These are phyloP conservation scores for Pisolithus orientalis DNA, from an alignment of 768 basidiomycete genomes.

Conservation along the genomic window DNA sequence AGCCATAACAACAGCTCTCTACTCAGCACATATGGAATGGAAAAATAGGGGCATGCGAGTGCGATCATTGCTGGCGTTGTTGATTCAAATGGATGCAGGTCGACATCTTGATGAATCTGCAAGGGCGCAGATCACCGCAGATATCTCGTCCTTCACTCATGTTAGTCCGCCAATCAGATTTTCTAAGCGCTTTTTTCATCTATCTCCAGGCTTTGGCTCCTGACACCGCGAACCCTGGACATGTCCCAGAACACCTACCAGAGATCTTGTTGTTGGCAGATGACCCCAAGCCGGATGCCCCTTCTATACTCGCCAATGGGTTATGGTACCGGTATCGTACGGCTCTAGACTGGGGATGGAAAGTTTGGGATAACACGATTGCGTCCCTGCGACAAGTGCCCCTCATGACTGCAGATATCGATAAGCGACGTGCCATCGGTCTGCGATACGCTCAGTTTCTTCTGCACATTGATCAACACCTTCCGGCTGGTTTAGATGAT, in stretches of 20 bases:
- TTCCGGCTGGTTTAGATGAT: slow-evolving; percentile 65
- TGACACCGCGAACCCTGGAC: slow-evolving; percentile 25
- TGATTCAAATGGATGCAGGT: slow-evolving; percentile 61
- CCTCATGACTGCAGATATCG: slow-evolving; percentile 42
- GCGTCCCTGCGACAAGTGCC: slow-evolving; percentile 68
- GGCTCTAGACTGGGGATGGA: slow-evolving; percentile 70
- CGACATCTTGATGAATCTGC: slow-evolving; percentile 47
- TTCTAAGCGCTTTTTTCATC: not conserved
- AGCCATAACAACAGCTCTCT: slow-evolving; percentile 52
- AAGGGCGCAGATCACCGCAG: slow-evolving; percentile 54
- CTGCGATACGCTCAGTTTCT: slow-evolving; percentile 67
- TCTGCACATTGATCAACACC: slow-evolving; percentile 67
- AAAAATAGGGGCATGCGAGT: slow-evolving; percentile 61
- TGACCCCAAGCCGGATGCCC: slow-evolving; percentile 52
- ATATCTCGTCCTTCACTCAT: slow-evolving; percentile 55
- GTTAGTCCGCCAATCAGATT: slow-evolving; percentile 31
- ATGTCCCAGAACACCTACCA: slow-evolving; percentile 37
- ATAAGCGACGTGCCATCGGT: slow-evolving; percentile 45
- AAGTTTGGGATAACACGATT: slow-evolving; percentile 79
- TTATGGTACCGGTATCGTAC: slow-evolving; percentile 82
- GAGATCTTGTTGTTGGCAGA: slow-evolving; percentile 65
- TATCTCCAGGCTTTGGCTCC: slow-evolving; percentile 35
- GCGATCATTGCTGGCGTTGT: slow-evolving; percentile 53
- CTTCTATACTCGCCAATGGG: slow-evolving; percentile 64
- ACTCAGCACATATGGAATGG: slow-evolving; percentile 56